Evolutionary conservation across 495 filamentous ascomycete genomes (phyloP), one percentile per base, ranked within the genome.

Genomic region (Penicillium pancosmium): DNA sequence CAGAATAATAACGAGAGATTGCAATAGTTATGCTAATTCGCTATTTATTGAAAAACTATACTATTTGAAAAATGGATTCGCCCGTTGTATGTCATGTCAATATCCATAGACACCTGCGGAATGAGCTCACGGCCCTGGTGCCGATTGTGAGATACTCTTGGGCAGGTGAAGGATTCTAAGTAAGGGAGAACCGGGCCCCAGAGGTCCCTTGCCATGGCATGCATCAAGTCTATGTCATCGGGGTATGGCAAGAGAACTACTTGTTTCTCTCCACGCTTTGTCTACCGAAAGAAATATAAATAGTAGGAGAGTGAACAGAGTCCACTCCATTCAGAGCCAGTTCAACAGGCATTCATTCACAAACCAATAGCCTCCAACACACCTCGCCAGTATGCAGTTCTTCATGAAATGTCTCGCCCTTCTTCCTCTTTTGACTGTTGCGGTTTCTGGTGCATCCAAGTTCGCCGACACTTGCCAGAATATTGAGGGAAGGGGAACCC

Each of bases 401-500:
- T 59, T 48, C 34, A 23, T 64, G 40, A 61, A 64, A 52, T 56
- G 44, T 38, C 34, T 67, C n/a, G 61, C 54, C 11, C 48, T 67
- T 7, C 47, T 67, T 13, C 55, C 61, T 31, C 33, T 67, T 35
- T 54, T 64, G 10, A 56, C 56, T 19, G 52, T 64, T 16, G 48
- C 56, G 6, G 55, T 59, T 8, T 64, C 62, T 5, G 61, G 55
- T 13, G 25, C 61, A 15, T 67, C 65, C 49, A 64, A 64, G 46
- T 67, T 67, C 21, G 65, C 58, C 21, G 13, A 59, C 34, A 61
- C 57, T n/a, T 67, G 65, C 27, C 47, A 59, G 18, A 53, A 64
- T 16, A 55, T 67, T 18, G 53, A 67, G 19, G 53, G 57, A 3
- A 52, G 36, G 4, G 61, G 65, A 19, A 56, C 48, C 0, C 59